Conservation (phyloP, 768 basidiomycete genomes). For the Termitomyces sp. region DNA sequence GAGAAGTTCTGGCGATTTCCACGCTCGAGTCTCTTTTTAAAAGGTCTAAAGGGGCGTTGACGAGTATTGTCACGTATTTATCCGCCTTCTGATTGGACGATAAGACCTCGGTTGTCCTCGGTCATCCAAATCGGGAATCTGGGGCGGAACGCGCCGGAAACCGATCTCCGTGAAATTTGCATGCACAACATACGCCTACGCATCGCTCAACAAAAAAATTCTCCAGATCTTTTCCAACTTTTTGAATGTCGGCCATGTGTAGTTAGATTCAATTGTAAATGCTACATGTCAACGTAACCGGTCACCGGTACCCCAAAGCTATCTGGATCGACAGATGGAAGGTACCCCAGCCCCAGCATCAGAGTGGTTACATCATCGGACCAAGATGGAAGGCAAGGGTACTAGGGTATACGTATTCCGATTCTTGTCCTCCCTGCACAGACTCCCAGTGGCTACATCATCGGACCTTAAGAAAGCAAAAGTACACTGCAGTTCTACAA, state of each 20-base stretch:
- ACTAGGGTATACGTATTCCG: too few species aligned
- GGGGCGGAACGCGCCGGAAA: constrained; percentile 22
- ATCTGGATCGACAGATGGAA: background rate
- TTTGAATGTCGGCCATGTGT: background rate
- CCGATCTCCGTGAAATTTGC: constrained; percentile 14
- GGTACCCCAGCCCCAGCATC: too few species aligned
- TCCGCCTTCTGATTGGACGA: constrained; percentile 42
- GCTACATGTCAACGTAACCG: background rate
- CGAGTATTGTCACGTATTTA: constrained; percentile 25
- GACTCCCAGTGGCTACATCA: constrained; percentile 32
- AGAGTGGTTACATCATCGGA: constrained; percentile 39
- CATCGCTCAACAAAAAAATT: background rate
- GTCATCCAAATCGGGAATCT: constrained; percentile 12
- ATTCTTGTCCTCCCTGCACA: too few species aligned
- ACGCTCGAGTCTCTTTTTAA: constrained; percentile 14
- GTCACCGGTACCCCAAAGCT: background rate
- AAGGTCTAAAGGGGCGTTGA: constrained; percentile 20
- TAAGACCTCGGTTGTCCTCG: constrained; percentile 27
- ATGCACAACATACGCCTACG: background rate
- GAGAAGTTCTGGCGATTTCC: constrained; percentile 21
- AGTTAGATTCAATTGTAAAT: background rate
- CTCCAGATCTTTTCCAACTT: background rate
- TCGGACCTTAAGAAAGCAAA: constrained; percentile 39
- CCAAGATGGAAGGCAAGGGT: constrained; percentile 18
- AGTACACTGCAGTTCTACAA: constrained; percentile 22